Evolutionary conservation across 495 filamentous ascomycete species (phyloP).

Genomic region (Neurospora sp.): DNA sequence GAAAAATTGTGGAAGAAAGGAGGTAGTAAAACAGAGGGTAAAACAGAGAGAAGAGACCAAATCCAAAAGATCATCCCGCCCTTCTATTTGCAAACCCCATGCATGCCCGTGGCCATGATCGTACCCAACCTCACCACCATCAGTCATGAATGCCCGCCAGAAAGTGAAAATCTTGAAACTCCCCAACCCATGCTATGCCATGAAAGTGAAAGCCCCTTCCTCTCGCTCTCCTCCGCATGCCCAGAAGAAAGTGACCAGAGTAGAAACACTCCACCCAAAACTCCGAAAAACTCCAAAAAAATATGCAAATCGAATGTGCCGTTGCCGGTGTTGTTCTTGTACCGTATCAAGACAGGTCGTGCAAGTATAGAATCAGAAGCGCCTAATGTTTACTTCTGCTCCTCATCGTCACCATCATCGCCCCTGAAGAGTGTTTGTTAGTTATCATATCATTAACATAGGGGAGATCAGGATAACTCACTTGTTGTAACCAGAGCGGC

Average conservation of each 20-base stretch:
- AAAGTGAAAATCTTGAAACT: not conserved
- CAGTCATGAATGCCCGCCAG: not conserved
- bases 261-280: not conserved
- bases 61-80: not conserved
- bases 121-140: not conserved
- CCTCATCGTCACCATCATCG: constrained; percentile 21
- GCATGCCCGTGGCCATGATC: not conserved
- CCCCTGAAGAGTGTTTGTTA: constrained; percentile 39
- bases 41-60: not conserved
- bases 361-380: not conserved
- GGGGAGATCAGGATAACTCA: constrained; percentile 1
- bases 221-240: not conserved
- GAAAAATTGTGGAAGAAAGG: not conserved
- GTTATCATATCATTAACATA: constrained; percentile 4
- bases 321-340: not conserved
- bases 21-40: not conserved
- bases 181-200: not conserved
- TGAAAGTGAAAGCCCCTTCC: not conserved
- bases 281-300: not conserved
- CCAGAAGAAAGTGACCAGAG: not conserved
- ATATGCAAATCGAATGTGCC: not conserved
- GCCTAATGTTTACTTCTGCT: constrained; percentile 13
- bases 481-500: constrained; percentile 40
- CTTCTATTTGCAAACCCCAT: not conserved
- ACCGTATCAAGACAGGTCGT: not conserved